Conservation (phyloP, 2,329 filamentous ascomycete species). For the Geosmithia flava region DNA sequence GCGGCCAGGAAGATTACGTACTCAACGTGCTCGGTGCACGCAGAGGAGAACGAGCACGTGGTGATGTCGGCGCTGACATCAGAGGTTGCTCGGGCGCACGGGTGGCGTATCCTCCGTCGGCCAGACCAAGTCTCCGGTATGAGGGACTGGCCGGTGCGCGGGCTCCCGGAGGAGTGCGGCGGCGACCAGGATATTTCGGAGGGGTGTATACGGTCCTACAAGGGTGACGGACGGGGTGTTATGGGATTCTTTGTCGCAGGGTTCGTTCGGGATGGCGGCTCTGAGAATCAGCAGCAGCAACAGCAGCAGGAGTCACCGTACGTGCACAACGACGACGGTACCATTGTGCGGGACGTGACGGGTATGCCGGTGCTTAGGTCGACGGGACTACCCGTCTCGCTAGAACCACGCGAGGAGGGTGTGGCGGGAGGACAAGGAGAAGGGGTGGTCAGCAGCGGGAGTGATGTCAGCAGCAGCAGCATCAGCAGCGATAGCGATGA, state of each 20-base stretch:
- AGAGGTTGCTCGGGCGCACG: constrained; percentile 47
- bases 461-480: constrained; percentile 2
- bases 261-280: constrained; percentile 41
- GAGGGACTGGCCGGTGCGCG: constrained; percentile 60
- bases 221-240: constrained; percentile 68
- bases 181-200: constrained; percentile 48
- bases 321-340: constrained; percentile 40
- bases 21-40: constrained; percentile 84
- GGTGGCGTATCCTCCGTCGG: constrained; percentile 67
- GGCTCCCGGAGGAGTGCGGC: constrained; percentile 33
- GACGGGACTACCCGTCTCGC: constrained; percentile 16
- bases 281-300: constrained; percentile 7
- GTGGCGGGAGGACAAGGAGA: constrained; percentile 13
- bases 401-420: constrained; percentile 9
- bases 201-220: constrained; percentile 70
- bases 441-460: constrained; percentile 6
- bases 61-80: constrained; percentile 62
- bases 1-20: constrained; percentile 69
- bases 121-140: constrained; percentile 66
- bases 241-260: constrained; percentile 96
- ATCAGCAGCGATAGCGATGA: constrained; percentile 6
- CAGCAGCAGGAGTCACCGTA: constrained; percentile 19
- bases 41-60: constrained; percentile 79
- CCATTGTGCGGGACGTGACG: constrained; percentile 28
- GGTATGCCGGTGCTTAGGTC: constrained; percentile 23